These are phyloP conservation scores for Schizonepeta tenuifolia DNA, from an alignment of 257 asterid species.

Conservation along the genomic window DNA sequence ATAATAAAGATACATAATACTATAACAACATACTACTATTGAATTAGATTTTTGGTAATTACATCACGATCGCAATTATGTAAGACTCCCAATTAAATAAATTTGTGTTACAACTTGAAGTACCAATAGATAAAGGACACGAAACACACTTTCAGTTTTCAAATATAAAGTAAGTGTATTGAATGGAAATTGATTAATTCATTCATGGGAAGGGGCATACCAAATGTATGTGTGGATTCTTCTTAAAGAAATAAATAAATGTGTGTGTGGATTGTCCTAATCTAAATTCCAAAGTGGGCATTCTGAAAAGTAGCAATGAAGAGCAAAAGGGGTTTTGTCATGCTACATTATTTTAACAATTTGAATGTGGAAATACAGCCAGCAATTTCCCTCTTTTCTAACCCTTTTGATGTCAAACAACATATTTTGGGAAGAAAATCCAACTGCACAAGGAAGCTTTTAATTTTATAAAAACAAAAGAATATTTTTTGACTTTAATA, in stretches of 20 bases:
- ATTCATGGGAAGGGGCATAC: not conserved
- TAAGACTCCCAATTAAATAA: not conserved
- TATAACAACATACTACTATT: no score
- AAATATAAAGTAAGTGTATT: not conserved
- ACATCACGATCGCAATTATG: not conserved
- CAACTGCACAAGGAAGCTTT: conserved; percentile 12
- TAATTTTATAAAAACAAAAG: not conserved
- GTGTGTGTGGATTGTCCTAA: not conserved
- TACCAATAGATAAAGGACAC: not conserved
- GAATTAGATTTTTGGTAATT: no score
- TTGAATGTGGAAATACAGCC: conserved; percentile 26
- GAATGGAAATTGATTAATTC: not conserved
- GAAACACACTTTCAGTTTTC: not conserved
- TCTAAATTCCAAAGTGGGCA: conserved; percentile 2
- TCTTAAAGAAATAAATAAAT: no score
- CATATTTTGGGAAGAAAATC: conserved; percentile 5
- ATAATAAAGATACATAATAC: no score
- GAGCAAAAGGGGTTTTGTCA: conserved; percentile 27
- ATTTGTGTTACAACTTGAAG: not conserved
- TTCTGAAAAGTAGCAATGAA: not conserved
- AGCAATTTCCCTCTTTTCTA: conserved; percentile 12
- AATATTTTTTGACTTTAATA: conserved; percentile 1
- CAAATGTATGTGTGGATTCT: not conserved
- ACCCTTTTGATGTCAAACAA: conserved; percentile 32
- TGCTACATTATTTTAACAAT: not conserved